phyloP scores from a whole-genome alignment of 805 yeast genomes.

The Kodamaea neixiangensis region DNA sequence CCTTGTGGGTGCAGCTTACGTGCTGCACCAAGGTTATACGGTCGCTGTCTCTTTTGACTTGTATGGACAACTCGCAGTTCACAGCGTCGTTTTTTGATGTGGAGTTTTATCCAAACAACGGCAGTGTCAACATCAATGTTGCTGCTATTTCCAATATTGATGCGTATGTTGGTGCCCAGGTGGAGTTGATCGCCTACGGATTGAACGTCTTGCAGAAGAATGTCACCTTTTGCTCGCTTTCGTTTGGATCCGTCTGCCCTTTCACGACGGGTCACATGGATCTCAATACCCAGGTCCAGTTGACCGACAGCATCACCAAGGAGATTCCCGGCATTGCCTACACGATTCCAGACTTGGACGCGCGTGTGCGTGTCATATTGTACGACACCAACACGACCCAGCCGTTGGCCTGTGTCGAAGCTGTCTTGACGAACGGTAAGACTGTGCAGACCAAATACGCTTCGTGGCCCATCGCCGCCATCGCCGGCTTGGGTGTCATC shows the following conservation, averaged over 20 bases:
- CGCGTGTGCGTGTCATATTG: slow-evolving; percentile 75
- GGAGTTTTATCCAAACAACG: slow-evolving; percentile 64
- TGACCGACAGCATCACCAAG: slow-evolving; percentile 44
- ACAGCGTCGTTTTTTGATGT: slow-evolving; percentile 85
- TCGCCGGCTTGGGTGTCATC: slow-evolving; percentile 83
- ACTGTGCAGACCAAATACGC: slow-evolving; percentile 84
- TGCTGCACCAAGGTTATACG: slow-evolving; percentile 28
- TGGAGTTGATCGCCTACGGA: slow-evolving; percentile 79
- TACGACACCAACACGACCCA: slow-evolving; percentile 39
- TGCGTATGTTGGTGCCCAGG: slow-evolving; percentile 61
- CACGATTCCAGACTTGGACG: slow-evolving; percentile 93
- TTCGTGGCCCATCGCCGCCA: slow-evolving; percentile 85
- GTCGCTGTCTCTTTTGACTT: slow-evolving; percentile 78
- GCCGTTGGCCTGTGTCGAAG: slow-evolving; percentile 89
- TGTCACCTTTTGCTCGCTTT: slow-evolving; percentile 65
- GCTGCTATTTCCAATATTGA: slow-evolving; percentile 78
- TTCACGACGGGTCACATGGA: slow-evolving; percentile 85
- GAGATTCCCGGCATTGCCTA: slow-evolving; percentile 82
- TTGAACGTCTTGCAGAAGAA: slow-evolving; percentile 56
- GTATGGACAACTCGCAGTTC: slow-evolving; percentile 87
- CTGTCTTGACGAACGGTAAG: slow-evolving; percentile 80
- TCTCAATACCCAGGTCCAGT: slow-evolving; percentile 49
- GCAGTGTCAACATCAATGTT: slow-evolving; percentile 63
- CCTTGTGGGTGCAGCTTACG: slow-evolving; percentile 1
- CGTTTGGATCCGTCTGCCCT: slow-evolving; percentile 64